These are phyloP conservation scores for Diaporthe ampelina DNA, from an alignment of 2,329 filamentous ascomycete species.

Conservation along the genomic window DNA sequence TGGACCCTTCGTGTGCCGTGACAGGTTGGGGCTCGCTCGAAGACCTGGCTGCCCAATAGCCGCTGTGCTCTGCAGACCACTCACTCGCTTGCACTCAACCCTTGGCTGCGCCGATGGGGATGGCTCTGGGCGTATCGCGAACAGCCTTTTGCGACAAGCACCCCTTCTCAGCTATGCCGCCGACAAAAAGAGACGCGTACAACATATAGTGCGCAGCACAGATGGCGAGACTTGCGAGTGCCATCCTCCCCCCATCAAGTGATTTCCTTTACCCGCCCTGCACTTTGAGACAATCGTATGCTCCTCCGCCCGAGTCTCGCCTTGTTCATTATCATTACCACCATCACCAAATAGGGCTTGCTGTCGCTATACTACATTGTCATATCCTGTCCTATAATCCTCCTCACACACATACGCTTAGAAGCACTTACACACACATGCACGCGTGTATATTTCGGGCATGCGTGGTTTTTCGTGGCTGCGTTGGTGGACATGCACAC, in stretches of 20 bases:
- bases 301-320: not conserved
- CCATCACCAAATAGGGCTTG: not conserved
- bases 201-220: constrained; percentile 1
- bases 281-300: not conserved
- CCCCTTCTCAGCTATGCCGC: not conserved
- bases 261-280: not conserved
- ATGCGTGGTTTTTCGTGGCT: constrained; percentile 27
- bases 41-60: constrained; percentile 9
- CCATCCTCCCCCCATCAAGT: constrained; percentile 11
- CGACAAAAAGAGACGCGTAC: constrained; percentile 5
- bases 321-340: not conserved
- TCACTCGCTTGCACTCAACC: constrained; percentile 10
- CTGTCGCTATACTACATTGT: not conserved
- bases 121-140: constrained; percentile 7
- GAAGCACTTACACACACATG: not conserved
- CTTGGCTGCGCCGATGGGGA: constrained; percentile 10
- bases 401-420: not conserved
- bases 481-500: constrained; percentile 27
- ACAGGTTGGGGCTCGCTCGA: constrained; percentile 14
- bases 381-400: not conserved
- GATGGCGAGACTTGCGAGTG: constrained; percentile 10
- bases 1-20: constrained; percentile 14
- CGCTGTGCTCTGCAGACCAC: constrained; percentile 19
- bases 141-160: not conserved
- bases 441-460: not conserved